phyloP scores from a whole-genome alignment of 805 yeast species.

The Candida tammaniensis region DNA sequence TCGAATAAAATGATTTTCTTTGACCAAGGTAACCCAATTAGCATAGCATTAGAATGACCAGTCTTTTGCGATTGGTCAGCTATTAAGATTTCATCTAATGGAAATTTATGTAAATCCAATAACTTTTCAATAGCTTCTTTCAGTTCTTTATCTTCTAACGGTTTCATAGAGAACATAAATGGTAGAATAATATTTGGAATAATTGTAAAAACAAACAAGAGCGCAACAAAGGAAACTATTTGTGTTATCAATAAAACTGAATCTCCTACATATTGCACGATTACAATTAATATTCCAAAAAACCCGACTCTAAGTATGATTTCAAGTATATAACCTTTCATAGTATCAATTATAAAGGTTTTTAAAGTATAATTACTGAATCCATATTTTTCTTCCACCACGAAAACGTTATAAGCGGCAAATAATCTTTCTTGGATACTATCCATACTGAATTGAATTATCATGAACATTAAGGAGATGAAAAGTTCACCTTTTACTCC shows the following conservation, averaged over 20 bases:
- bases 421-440: constrained; percentile 15
- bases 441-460: background rate
- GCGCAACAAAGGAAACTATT: constrained; percentile 64
- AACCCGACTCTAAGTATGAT: constrained; percentile 40
- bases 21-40: constrained; percentile 92
- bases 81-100: constrained; percentile 76
- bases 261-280: background rate
- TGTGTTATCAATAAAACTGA: constrained; percentile 37
- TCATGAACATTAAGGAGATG: constrained; percentile 1
- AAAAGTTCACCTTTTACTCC: background rate
- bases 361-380: constrained; percentile 80
- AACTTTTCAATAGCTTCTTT: constrained; percentile 75
- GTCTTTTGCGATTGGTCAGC: constrained; percentile 94
- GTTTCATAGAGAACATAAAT: constrained; percentile 81
- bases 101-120: constrained; percentile 76
- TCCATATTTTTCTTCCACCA: constrained; percentile 90
- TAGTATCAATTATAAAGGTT: constrained; percentile 68
- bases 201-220: constrained; percentile 67
- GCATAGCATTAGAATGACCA: constrained; percentile 93
- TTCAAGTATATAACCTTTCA: constrained; percentile 58
- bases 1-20: constrained; percentile 92
- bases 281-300: background rate
- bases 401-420: constrained; percentile 74
- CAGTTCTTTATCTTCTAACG: constrained; percentile 84
- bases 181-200: constrained; percentile 87